Conservation (phyloP, 345 rosid genomes). For the Reutealis trisperma region DNA sequence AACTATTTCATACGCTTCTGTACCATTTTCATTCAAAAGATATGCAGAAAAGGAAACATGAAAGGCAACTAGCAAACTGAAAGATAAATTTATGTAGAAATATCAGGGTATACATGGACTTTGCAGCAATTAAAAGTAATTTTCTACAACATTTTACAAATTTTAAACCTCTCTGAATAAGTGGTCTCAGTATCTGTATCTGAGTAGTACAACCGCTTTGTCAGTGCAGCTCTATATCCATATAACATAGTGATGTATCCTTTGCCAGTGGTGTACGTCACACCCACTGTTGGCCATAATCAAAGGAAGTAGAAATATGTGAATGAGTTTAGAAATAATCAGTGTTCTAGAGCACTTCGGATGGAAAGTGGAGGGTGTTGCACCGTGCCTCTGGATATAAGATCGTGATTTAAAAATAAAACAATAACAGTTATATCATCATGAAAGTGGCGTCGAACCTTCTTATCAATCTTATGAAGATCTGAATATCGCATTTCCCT, state of each 20-base stretch:
- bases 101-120: conserved; percentile 8
- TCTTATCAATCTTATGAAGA: conserved; percentile 77
- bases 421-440: conserved; percentile 92
- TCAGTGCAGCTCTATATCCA: conserved; percentile 12
- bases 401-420: conserved; percentile 82
- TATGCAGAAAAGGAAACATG: too few species aligned
- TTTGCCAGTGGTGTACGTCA: neutral
- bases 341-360: conserved; percentile 64
- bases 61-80: neutral
- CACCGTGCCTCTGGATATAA: conserved; percentile 54
- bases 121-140: conserved; percentile 2
- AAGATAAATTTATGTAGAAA: neutral
- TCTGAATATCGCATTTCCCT: conserved; percentile 91
- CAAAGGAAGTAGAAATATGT: conserved; percentile 23
- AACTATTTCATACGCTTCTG: too few species aligned
- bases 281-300: neutral
- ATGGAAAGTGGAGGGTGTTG: conserved; percentile 64
- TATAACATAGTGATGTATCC: neutral
- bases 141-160: conserved; percentile 15
- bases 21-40: too few species aligned
- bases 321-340: conserved; percentile 21
- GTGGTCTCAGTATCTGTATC: conserved; percentile 1
- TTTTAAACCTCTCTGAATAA: conserved; percentile 7
- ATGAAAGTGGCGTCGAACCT: conserved; percentile 90
- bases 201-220: conserved; percentile 15